Evolutionary conservation across 305 asterid species (phyloP), one percentile per base, ranked within the genome.

Genomic region (Nicotiana rustica): DNA sequence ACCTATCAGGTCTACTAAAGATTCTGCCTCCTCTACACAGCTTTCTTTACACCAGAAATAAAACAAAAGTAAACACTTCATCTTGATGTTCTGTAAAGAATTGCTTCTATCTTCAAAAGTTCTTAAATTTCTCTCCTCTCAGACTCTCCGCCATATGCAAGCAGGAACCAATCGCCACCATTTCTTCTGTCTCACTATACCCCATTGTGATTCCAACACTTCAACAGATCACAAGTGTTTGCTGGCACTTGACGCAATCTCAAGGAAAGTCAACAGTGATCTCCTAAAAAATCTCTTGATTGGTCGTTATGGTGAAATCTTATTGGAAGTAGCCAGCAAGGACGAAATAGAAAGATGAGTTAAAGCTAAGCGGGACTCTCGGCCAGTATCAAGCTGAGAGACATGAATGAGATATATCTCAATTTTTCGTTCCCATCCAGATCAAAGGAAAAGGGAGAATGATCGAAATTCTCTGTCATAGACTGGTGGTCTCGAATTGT

Each of bases 271-370:
- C 44, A 29, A 31, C 69, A 25, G 69, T 64, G 38, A 69, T 68
- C 52, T 67, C 55, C 56, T n/a, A n/a, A 68, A 4, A 33, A 8
- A 17, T 38, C 33, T 69, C 33, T 18, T n/a, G 33, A n/a, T n/a
- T 38, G 35, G 57, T 38, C 57, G 18, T 38, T 38, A 36, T 25
- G 44, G 57, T 38, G 41, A 38, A 69, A 69, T 38, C 56, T 69
- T n/a, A 69, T 69, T 10, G 77, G 56, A 36, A 55, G 17, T n/a
- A 36, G 55, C 56, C 31, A 68, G 76, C 31, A 36, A 36, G 56
- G 19, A 67, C 8, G 17, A 68, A 68, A 68, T 36, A 38, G 77
- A 68, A 68, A 68, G 41, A 55, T 38, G 56, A 14, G 77, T 36
- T 68, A 36, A 36, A 68, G 56, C 77, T 36, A 9, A 68, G 56